Evolutionary conservation across 495 filamentous ascomycete genomes (phyloP), one percentile per base, ranked within the genome.

Genomic region (Lophiotrema nucula): DNA sequence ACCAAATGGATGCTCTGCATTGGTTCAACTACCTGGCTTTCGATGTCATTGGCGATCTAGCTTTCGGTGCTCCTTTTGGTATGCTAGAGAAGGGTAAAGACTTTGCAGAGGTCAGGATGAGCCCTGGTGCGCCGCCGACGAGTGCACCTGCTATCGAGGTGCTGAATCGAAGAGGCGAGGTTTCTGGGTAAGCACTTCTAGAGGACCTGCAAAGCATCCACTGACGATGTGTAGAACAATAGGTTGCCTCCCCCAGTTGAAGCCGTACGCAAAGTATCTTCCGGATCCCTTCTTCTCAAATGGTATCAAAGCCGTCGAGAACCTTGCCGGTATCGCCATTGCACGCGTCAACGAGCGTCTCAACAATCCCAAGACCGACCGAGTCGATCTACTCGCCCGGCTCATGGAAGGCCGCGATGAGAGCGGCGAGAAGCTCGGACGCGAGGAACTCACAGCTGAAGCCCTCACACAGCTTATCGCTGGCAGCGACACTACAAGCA

Each of bases 11-110:
- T 67, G 87, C 84, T 44, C 79, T 96, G 24, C 80, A 90, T 67
- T 96, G 91, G 91, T 93, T 92, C 80, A 96, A 96, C 74, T 95
- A 88, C 70, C 80, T 95, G 10, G 91, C 91, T 38, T 96, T 96
- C 62, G 91, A 96, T 64, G 89, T 93, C 50, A 96, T 96, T 61
- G 90, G 90, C 4, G 87, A 90, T 65, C 74, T 89, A 57, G 73
- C 73, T 10, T 76, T 76, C 47, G 73, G 73, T 0, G 63, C 65
- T 1, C 73, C 73, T 4, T 76, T 76, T 45, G 73, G 73, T 1
- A 76, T 76, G 85, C 70, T 88, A 5, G 74, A 80, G 33, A 74
- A 79, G 21, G 83, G 83, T 25, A 77, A 78, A 51, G 83, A 87
- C 62, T 75, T 84, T 35, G 82, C 83, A 5, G 82, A 85, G 68